Base-by-base conservation (phyloP, 2,329 filamentous ascomycete species). In the Parafenestella ontariensis region DNA sequence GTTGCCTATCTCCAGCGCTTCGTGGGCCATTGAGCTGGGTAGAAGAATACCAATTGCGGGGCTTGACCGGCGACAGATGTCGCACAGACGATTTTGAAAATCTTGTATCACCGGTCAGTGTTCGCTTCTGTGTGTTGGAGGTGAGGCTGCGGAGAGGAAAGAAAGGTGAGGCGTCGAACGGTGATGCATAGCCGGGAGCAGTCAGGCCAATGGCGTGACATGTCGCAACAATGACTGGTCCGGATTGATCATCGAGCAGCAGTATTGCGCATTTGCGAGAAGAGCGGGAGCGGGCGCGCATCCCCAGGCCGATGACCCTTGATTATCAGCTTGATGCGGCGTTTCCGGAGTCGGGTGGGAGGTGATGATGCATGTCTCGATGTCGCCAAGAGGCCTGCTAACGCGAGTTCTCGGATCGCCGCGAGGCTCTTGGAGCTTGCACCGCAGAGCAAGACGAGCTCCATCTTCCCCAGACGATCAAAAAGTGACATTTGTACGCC, bases 91-190 rank as follows among this genome's bases (percentile, higher is more conserved):
- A 52, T 54, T 36, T 52, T 48, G 45, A 53, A 48, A 50, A 62
- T 58, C 56, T 60, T 57, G 61, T 59, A 57, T 50, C 40, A 66
- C 67, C 67, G 68, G 69, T 69, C 63, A 71, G 50, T 36, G 46
- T 37, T 59, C 52, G 56, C 48, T 36, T 34, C 31, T 20, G 39
- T n/a, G n/a, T 11, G 13, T 41, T 41, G 18, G 46, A 47, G 37
- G 54, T 52, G 49, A 50, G 37, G 48, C 54, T 54, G 52, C 46
- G 46, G 47, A 42, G 31, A 44, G 20, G 13, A 23, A 47, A 31
- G 28, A 49, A 51, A 44, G 33, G 21, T 28, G 42, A 46, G 45
- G 57, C 50, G 58, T 50, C 51, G 54, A 62, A 62, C 54, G 53
- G 46, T 49, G 56, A 39, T 61, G 64, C 60, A 52, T 55, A 43